Evolutionary conservation across 1,139 yeast species (phyloP), one percentile per base, ranked within the genome.

Genomic region (Taiozyma onychis): DNA sequence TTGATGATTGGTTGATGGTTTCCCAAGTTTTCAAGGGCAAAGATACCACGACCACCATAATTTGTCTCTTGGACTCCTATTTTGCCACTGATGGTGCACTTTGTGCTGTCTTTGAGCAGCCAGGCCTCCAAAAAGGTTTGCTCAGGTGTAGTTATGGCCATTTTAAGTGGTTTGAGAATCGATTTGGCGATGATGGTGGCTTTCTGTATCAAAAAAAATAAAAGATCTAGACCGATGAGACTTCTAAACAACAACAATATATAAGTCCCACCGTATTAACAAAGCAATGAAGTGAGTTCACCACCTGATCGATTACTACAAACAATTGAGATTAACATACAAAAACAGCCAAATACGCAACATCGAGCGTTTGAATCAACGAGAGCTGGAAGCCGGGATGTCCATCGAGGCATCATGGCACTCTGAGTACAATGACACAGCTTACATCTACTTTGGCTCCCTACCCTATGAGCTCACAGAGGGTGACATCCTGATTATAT

Each of bases 401-500:
- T 66, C 83, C 0, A 76, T 77, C 43, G 71, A 74, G 7, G 87
- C 86, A 1, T 88, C 97, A 11, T 91, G 98, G 98, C 98, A 91
- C 63, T 76, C 81, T 57, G 96, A 91, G 57, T 89, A 84, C 63
- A 72, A 74, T 34, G 93, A 89, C 57, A 80, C 95, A 0, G 81
- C 85, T 1, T 73, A 72, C 53, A 64, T 74, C 46, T 78, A 69
- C 61, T 81, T 91, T 32, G 95, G 96, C 1, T 82, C 86, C n/a
- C 66, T 93, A 22, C 85, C 90, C 13, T 68, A 61, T 21, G 78
- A 77, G 44, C 65, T 90, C 42, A 80, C 80, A 10, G 96, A 88
- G 60, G 82, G 83, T 43, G 98, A 93, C 62, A 67, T 93, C 1
- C 63, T 90, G 11, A 77, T 82, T 0, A 80, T 91, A 41, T 93